Percentiles rank a stretch among this genome's conserved stretches.
These are phyloP conservation scores for Anthracocystis setariae DNA, from an alignment of 1,284 basidiomycete genomes.

Conservation along the genomic window DNA sequence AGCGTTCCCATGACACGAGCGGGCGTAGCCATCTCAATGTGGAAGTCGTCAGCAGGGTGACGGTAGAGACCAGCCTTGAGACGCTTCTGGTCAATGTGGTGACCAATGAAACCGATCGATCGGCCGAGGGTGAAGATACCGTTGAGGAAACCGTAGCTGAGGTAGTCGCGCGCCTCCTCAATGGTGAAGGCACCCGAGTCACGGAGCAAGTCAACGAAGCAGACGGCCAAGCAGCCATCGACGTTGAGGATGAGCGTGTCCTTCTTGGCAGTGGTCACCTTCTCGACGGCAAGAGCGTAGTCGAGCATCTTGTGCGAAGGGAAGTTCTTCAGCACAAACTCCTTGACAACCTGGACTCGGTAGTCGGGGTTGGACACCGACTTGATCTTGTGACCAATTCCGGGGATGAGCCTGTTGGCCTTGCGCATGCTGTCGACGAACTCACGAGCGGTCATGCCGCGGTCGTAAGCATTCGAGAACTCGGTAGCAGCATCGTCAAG, in stretches of 20 bases:
- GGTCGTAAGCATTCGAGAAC: slow-evolving; percentile 84
- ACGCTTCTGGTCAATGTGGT: slow-evolving; percentile 94
- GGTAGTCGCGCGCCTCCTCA: slow-evolving; percentile 97
- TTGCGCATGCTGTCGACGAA: slow-evolving; percentile 96
- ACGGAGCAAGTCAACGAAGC: slow-evolving; percentile 93
- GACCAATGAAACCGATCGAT: slow-evolving; percentile 95
- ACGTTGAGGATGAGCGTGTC: slow-evolving; percentile 78
- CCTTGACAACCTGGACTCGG: slow-evolving; percentile 97
- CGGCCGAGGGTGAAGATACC: slow-evolving; percentile 97
- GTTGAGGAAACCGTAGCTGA: slow-evolving; percentile 89
- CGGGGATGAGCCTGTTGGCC: slow-evolving; percentile 95
- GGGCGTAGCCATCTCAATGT: slow-evolving; percentile 63
- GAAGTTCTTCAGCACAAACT: slow-evolving; percentile 95
- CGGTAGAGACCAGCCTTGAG: slow-evolving; percentile 66
- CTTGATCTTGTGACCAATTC: slow-evolving; percentile 99
- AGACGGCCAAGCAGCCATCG: slow-evolving; percentile 96
- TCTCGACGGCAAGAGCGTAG: slow-evolving; percentile 98
- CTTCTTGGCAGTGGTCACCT: slow-evolving; percentile 97
- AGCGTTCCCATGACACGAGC: slow-evolving; percentile 60
- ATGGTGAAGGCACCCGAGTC: slow-evolving; percentile 93
- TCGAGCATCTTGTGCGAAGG: slow-evolving; percentile 80
- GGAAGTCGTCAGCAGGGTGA: slow-evolving; percentile 69
- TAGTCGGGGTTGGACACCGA: slow-evolving; percentile 70
- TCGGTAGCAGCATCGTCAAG: slow-evolving; percentile 95
- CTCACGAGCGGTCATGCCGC: slow-evolving; percentile 92